Percentiles rank a stretch among this genome's conserved stretches.
phyloP scores from a whole-genome alignment of 805 yeast species.

The Teunomyces kruisii region DNA sequence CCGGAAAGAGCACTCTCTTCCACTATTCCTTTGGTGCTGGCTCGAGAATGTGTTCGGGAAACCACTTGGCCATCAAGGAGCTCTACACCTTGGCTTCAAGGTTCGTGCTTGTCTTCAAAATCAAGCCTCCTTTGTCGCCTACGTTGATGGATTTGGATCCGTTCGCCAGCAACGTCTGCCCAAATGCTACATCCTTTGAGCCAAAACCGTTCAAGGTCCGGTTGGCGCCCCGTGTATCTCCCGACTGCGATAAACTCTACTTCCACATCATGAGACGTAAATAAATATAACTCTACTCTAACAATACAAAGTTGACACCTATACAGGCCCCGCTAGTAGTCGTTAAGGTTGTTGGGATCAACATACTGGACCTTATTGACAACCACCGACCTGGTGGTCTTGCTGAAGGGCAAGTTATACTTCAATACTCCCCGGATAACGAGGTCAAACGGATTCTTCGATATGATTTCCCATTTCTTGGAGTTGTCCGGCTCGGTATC shows the following conservation, averaged over 20 bases:
- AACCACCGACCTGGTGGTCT: conserved; percentile 53
- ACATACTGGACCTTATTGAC: conserved; percentile 58
- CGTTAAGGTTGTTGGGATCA: conserved; percentile 42
- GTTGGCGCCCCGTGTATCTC: conserved; percentile 19
- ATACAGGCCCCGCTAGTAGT: not conserved
- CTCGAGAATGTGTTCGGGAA: conserved; percentile 70
- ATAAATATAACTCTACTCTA: no score
- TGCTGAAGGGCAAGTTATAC: conserved; percentile 67
- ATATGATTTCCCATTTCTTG: conserved; percentile 70
- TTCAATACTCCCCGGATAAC: conserved; percentile 79
- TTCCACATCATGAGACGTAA: conserved; percentile 3
- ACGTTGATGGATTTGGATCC: conserved; percentile 50
- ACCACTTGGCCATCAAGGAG: conserved; percentile 62
- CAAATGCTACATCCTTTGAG: conserved; percentile 62
- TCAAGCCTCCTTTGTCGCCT: conserved; percentile 40
- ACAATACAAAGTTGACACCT: no score
- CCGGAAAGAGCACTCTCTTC: conserved; percentile 14
- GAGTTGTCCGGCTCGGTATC: conserved; percentile 37
- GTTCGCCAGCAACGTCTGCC: conserved; percentile 48
- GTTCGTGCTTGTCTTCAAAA: conserved; percentile 49
- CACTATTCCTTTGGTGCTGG: conserved; percentile 72
- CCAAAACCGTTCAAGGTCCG: conserved; percentile 44
- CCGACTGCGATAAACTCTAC: conserved; percentile 21
- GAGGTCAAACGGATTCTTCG: conserved; percentile 80
- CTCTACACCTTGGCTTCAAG: conserved; percentile 59